Evolutionary conservation across 768 basidiomycete species (phyloP).

Genomic region (Pilatotrama ljubarskyi): DNA sequence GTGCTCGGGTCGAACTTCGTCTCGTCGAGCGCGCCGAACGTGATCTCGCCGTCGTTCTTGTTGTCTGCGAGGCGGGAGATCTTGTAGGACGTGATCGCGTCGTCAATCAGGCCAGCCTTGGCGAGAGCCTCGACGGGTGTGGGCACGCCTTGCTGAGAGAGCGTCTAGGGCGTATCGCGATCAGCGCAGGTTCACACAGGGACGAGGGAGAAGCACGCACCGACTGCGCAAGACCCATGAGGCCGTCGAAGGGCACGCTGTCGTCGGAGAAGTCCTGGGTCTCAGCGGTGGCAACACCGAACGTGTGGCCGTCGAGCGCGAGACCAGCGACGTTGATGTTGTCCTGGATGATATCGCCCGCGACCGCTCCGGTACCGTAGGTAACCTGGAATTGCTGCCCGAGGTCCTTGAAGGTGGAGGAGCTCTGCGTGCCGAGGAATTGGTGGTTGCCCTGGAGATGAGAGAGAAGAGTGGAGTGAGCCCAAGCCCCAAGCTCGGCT

Average conservation of each 20-base stretch:
- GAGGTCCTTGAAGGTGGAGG: constrained; percentile 60
- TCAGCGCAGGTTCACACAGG: not conserved
- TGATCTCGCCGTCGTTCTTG: constrained; percentile 75
- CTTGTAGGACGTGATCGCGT: constrained; percentile 77
- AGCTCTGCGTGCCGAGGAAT: constrained; percentile 62
- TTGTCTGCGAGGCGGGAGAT: constrained; percentile 72
- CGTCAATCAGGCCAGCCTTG: constrained; percentile 51
- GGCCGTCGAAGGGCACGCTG: constrained; percentile 60
- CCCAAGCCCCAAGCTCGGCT: not conserved
- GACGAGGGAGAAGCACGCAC: constrained; percentile 38
- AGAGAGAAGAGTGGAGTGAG: constrained; percentile 8
- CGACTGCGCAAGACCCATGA: constrained; percentile 78
- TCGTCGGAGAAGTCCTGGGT: constrained; percentile 57
- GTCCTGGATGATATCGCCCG: constrained; percentile 64
- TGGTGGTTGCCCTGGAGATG: constrained; percentile 56
- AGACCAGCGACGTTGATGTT: constrained; percentile 65
- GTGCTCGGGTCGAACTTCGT: constrained; percentile 65
- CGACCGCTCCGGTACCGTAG: constrained; percentile 71
- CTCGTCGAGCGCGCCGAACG: constrained; percentile 74
- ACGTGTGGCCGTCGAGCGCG: constrained; percentile 54
- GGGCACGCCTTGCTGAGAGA: constrained; percentile 62
- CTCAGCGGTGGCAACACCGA: constrained; percentile 66
- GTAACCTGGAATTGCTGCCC: constrained; percentile 54
- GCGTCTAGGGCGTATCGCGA: constrained; percentile 35
- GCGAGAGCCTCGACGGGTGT: constrained; percentile 78